A percentile compares a stretch with the other conserved stretches of the same genome.
phyloP scores from a whole-genome alignment of 116 monocot genomes.

The Iris pallida region DNA sequence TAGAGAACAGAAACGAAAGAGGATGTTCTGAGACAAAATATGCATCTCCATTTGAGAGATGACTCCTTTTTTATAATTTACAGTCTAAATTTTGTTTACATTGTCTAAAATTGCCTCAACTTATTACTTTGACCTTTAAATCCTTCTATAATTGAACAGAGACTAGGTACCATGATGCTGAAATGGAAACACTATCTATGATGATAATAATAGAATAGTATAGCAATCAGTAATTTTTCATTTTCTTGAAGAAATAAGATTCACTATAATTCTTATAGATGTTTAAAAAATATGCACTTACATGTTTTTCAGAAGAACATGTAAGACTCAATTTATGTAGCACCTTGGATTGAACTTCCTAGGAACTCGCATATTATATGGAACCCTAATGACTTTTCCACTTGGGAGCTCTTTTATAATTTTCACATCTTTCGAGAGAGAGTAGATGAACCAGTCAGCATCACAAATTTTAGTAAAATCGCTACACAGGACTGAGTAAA shows the following conservation, averaged over 20 bases:
- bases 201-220: not conserved
- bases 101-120: too few relatives aligned
- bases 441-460: constrained; percentile 78
- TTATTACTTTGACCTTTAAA: too few relatives aligned
- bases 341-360: constrained; percentile 72
- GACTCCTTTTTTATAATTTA: too few relatives aligned
- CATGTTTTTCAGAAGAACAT: constrained; percentile 67
- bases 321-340: constrained; percentile 62
- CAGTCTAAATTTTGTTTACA: too few relatives aligned
- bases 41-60: too few relatives aligned
- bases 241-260: not conserved
- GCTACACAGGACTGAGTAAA: constrained; percentile 36
- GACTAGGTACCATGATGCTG: not conserved
- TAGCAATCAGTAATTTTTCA: not conserved
- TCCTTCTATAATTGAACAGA: not conserved
- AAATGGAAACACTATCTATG: not conserved
- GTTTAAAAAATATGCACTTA: constrained; percentile 15
- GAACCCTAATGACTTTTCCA: constrained; percentile 38
- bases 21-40: too few relatives aligned
- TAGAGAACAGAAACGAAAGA: not conserved
- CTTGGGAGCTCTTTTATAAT: constrained; percentile 58
- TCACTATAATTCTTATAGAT: not conserved
- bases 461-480: constrained; percentile 88
- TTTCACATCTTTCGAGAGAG: constrained; percentile 64
- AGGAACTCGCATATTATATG: constrained; percentile 74